phyloP scores from a whole-genome alignment of 345 rosid species.

The Eucalyptus dawsonii region DNA sequence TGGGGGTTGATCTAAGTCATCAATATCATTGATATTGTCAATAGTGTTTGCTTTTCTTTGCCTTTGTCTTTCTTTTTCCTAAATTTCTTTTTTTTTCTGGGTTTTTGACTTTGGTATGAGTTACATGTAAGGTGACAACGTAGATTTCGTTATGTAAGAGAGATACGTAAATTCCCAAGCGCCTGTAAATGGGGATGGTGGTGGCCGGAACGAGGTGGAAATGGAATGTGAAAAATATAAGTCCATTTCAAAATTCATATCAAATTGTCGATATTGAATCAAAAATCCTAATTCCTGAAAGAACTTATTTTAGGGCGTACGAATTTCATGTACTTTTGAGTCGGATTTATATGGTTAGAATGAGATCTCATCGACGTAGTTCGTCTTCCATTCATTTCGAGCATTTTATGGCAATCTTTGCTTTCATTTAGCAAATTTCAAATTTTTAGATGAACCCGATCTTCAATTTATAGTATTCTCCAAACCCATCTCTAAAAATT shows the following conservation, averaged over 20 bases:
- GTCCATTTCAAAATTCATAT: not conserved
- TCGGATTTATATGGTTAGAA: not conserved
- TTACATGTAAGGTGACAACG: not conserved
- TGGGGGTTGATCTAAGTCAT: not conserved
- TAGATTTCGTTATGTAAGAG: not conserved
- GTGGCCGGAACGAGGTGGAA: not conserved
- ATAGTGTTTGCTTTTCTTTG: not conserved
- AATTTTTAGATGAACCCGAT: not conserved
- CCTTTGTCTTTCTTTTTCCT: not conserved
- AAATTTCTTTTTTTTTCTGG: not conserved
- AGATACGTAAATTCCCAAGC: not conserved
- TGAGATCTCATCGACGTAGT: not conserved
- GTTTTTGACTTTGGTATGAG: not conserved
- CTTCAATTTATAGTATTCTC: not conserved
- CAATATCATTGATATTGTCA: not conserved
- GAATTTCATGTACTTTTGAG: not conserved
- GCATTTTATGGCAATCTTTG: accelerated
- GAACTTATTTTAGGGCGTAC: not conserved
- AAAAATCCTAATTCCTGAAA: not conserved
- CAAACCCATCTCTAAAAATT: not conserved
- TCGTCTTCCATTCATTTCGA: not conserved
- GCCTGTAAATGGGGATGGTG: not conserved
- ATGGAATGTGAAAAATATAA: not conserved
- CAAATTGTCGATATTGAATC: not conserved
- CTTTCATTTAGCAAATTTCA: not conserved